These are phyloP conservation scores for Neodidymelliopsis sp. DNA, from an alignment of 2,329 filamentous ascomycete genomes.

Conservation along the genomic window DNA sequence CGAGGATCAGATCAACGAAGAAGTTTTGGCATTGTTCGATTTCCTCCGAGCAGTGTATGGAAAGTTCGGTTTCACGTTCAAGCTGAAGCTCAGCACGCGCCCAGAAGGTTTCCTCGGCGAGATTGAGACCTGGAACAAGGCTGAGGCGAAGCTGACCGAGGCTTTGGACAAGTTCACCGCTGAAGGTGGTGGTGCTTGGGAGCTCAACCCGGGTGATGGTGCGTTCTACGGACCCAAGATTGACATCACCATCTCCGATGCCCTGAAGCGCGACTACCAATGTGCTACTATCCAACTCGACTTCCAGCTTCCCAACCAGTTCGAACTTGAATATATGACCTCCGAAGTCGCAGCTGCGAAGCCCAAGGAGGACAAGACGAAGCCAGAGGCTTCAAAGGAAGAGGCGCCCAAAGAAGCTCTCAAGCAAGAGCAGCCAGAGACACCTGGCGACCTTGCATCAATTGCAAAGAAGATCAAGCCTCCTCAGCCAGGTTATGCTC, in stretches of 20 bases:
- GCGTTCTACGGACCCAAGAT: constrained; percentile 99
- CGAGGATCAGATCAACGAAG: constrained; percentile 76
- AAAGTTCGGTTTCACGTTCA: constrained; percentile 87
- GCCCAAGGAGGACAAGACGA: constrained; percentile 44
- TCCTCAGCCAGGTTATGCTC: constrained; percentile 65
- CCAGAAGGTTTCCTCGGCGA: constrained; percentile 89
- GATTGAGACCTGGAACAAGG: constrained; percentile 85
- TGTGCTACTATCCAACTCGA: constrained; percentile 95
- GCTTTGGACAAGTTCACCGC: constrained; percentile 77
- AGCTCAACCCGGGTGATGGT: constrained; percentile 91
- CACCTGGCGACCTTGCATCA: constrained; percentile 20
- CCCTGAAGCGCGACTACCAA: constrained; percentile 82
- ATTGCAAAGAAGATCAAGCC: constrained; percentile 36
- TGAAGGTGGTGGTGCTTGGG: constrained; percentile 74
- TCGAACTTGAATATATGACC: constrained; percentile 86
- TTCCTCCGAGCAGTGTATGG: constrained; percentile 84
- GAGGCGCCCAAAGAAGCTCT: constrained; percentile 29
- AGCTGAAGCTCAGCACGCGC: constrained; percentile 91
- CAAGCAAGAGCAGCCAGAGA: constrained; percentile 30
- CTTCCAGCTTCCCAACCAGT: constrained; percentile 85
- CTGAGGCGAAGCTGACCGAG: constrained; percentile 79
- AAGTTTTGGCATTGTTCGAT: constrained; percentile 85
- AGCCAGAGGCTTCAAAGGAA: constrained; percentile 37
- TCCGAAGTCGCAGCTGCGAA: constrained; percentile 64
- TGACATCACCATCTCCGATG: constrained; percentile 92